These are phyloP conservation scores for Canavalia gladiata DNA, from an alignment of 306 rosid species.

Conservation along the genomic window DNA sequence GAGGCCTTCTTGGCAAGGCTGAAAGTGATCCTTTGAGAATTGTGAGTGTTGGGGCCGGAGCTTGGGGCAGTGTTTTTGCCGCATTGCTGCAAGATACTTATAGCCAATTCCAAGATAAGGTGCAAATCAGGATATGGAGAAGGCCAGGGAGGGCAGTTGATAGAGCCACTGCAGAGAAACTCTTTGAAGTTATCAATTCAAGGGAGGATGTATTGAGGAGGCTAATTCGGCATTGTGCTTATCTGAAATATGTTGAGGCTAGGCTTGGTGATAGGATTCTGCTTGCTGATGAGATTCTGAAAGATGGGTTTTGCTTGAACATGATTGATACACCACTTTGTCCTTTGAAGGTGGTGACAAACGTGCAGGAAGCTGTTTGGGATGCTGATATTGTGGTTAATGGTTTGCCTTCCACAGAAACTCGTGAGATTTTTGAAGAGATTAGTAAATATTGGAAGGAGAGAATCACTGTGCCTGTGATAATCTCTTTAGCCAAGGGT, in stretches of 20 bases:
- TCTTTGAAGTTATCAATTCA: slow-evolving; percentile 83
- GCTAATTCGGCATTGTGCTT: slow-evolving; percentile 82
- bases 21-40: slow-evolving; percentile 76
- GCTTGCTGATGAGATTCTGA: slow-evolving; percentile 83
- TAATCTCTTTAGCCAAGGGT: slow-evolving; percentile 84
- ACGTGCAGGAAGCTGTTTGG: slow-evolving; percentile 96
- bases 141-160: slow-evolving; percentile 76
- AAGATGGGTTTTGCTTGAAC: slow-evolving; percentile 88
- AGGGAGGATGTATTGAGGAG: slow-evolving; percentile 87
- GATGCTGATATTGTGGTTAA: slow-evolving; percentile 89
- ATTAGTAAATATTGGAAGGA: slow-evolving; percentile 86
- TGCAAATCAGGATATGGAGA: slow-evolving; percentile 85
- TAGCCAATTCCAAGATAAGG: slow-evolving; percentile 77
- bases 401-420: slow-evolving; percentile 92
- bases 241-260: slow-evolving; percentile 89
- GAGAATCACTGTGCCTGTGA: slow-evolving; percentile 77
- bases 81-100: slow-evolving; percentile 81
- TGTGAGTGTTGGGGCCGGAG: slow-evolving; percentile 90
- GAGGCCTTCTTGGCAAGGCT: slow-evolving; percentile 62
- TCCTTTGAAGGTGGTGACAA: slow-evolving; percentile 86
- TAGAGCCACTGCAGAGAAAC: slow-evolving; percentile 76
- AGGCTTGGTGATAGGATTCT: slow-evolving; percentile 86
- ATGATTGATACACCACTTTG: slow-evolving; percentile 91
- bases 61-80: slow-evolving; percentile 93
- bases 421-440: slow-evolving; percentile 82